Percentiles rank a stretch among this genome's conserved stretches.
These are phyloP conservation scores for Yarrowia keelungensis DNA, from an alignment of 805 yeast species.

Conservation along the genomic window DNA sequence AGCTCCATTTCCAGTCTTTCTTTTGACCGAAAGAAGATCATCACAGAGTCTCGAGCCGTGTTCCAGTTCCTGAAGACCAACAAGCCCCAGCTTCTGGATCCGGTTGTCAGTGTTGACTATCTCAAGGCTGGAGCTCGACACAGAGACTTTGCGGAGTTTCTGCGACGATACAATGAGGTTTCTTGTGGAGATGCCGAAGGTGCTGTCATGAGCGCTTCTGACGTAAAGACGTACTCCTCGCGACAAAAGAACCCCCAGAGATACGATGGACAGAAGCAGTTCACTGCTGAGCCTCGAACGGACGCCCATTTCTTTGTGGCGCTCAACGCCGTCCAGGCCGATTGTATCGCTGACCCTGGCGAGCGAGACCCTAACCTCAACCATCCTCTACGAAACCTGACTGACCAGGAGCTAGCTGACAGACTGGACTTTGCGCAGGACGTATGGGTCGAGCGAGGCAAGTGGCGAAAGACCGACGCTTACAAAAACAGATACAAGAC, in stretches of 20 bases:
- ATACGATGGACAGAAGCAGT: not conserved
- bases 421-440: slow-evolving; percentile 29
- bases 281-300: not conserved
- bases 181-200: slow-evolving; percentile 2
- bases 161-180: slow-evolving; percentile 15
- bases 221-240: not conserved
- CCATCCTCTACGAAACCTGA: slow-evolving; percentile 1
- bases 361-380: slow-evolving; percentile 22
- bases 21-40: not conserved
- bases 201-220: not conserved
- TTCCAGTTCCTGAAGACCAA: slow-evolving; percentile 23
- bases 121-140: slow-evolving; percentile 22
- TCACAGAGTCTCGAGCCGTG: slow-evolving; percentile 12
- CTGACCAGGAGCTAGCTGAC: not conserved
- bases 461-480: slow-evolving; percentile 16
- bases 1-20: slow-evolving; percentile 13
- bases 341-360: not conserved
- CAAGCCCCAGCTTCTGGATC: slow-evolving; percentile 26
- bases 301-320: slow-evolving; percentile 25
- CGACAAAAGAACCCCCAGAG: slow-evolving; percentile 14
- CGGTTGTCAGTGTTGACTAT: not conserved
- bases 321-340: slow-evolving; percentile 20
- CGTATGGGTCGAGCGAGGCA: slow-evolving; percentile 36
- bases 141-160: slow-evolving; percentile 18
- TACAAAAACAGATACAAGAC: slow-evolving; percentile 10